Evolutionary conservation across 2,329 filamentous ascomycete species (phyloP).

Genomic region (Trichoderma brevicompactum): DNA sequence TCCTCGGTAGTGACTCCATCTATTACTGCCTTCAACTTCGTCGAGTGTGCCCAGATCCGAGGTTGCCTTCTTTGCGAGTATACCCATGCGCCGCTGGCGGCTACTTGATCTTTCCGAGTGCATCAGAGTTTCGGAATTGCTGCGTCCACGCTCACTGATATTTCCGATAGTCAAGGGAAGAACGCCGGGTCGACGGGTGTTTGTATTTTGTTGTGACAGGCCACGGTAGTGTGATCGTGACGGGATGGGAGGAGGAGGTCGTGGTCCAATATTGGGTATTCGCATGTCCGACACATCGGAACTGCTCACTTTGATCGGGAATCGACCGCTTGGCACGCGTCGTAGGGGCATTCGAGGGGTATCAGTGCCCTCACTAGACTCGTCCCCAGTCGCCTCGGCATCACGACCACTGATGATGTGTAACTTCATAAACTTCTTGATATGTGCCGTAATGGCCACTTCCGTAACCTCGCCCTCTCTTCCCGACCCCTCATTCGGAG

Average conservation of each 20-base stretch:
- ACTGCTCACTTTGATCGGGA: slow-evolving; percentile 74
- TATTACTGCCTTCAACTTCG: slow-evolving; percentile 64
- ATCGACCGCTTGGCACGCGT: slow-evolving; percentile 66
- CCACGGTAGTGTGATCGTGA: slow-evolving; percentile 77
- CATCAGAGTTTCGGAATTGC: slow-evolving; percentile 66
- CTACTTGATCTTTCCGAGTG: slow-evolving; percentile 58
- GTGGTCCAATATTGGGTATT: slow-evolving; percentile 64
- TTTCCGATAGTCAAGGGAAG: slow-evolving; percentile 72
- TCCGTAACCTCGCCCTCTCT: slow-evolving; percentile 67
- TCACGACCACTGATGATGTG: slow-evolving; percentile 58
- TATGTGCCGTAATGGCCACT: slow-evolving; percentile 61
- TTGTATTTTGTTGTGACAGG: slow-evolving; percentile 68
- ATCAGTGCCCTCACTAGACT: slow-evolving; percentile 75
- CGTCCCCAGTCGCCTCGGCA: slow-evolving; percentile 61
- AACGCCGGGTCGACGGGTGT: slow-evolving; percentile 71
- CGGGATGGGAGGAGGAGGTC: slow-evolving; percentile 80
- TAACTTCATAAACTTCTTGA: slow-evolving; percentile 64
- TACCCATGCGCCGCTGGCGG: slow-evolving; percentile 66
- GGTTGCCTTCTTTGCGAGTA: slow-evolving; percentile 58
- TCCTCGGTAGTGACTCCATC: slow-evolving; percentile 69
- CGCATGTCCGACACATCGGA: slow-evolving; percentile 69
- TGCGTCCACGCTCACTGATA: slow-evolving; percentile 68
- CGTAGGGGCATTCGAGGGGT: slow-evolving; percentile 73
- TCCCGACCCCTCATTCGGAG: slow-evolving; percentile 57
- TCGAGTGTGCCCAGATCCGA: slow-evolving; percentile 66